Percentiles rank a stretch among this genome's conserved stretches.
phyloP scores from a whole-genome alignment of 148 eudicot genomes.

The Vaccinium corymbosum region DNA sequence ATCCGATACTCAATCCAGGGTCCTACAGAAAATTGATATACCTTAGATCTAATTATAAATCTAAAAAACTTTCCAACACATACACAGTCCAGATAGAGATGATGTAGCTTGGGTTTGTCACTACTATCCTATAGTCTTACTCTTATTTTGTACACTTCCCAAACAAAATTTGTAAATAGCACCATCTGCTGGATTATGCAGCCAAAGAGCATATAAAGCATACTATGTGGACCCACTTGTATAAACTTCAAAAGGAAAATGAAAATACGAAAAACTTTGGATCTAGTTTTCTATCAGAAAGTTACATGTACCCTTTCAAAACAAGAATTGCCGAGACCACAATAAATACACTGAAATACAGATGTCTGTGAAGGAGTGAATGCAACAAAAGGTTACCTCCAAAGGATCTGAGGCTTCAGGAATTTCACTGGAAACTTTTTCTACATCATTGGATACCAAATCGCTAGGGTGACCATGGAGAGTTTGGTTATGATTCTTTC shows the following conservation, averaged over 20 bases:
- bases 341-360: background rate
- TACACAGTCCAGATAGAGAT: constrained; percentile 10
- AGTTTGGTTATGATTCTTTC: constrained; percentile 49
- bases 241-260: background rate
- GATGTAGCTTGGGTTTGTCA: background rate
- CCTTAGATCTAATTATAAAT: background rate
- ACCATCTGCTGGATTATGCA: constrained; percentile 6
- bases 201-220: constrained; percentile 5
- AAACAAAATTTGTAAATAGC: background rate
- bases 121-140: background rate
- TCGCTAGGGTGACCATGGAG: constrained; percentile 28
- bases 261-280: background rate
- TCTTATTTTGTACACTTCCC: background rate
- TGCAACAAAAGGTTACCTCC: constrained; percentile 54
- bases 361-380: background rate
- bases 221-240: constrained; percentile 3
- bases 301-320: background rate
- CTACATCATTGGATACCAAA: constrained; percentile 34
- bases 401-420: constrained; percentile 67
- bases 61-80: background rate
- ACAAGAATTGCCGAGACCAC: background rate
- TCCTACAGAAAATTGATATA: background rate
- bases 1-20: background rate
- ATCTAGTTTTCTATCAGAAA: background rate
- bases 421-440: constrained; percentile 39